Base-by-base conservation (phyloP, 495 filamentous ascomycete species). In the Trypethelium eluteriae region DNA sequence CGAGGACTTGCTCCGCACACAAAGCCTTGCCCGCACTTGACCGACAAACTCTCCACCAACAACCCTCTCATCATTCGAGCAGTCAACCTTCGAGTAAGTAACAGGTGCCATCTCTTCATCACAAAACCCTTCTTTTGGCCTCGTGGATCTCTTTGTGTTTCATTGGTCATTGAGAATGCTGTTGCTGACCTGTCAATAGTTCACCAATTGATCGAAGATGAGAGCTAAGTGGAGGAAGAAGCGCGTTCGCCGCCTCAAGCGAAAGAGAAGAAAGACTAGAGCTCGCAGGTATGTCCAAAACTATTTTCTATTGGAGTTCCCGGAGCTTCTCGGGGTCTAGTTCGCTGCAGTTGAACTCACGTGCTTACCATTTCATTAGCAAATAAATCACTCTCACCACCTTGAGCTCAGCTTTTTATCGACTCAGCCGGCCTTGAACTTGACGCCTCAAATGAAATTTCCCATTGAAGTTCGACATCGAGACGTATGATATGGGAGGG, bases 181-280 rank as follows among this genome's bases (percentile, higher is more conserved):
- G 5, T 7, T 7, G 32, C 53, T 59, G 53, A 59, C 53, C 14
- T 36, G 5, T 36, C 32, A 36, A 59, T 36, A 73, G 70, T 53
- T 65, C 63, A 70, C 35, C 72, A 69, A 72, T 66, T 72, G 66
- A 69, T 74, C 77, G 86, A 93, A 85, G 86, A 95, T 96, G 92
- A 92, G 92, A 92, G 91, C 90, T 74, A 96, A 96, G 84, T 96
- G 92, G 92, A 92, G 92, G 86, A 97, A 97, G 90, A 97, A 97
- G 92, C 85, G 93, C 77, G 91, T 95, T 83, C 88, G 93, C 71
- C 88, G 93, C 81, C 89, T 97, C 81, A 97, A 97, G 88, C 87
- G 91, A 79, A 97, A 97, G 92, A 88, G 93, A 80, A 93, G 93
- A 91, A 97, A 97, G 92, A 94, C 92, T 81, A 88, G 93, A 78